Evolutionary conservation across 805 yeast genomes (phyloP).

Genomic region (Kazachstania viticola): DNA sequence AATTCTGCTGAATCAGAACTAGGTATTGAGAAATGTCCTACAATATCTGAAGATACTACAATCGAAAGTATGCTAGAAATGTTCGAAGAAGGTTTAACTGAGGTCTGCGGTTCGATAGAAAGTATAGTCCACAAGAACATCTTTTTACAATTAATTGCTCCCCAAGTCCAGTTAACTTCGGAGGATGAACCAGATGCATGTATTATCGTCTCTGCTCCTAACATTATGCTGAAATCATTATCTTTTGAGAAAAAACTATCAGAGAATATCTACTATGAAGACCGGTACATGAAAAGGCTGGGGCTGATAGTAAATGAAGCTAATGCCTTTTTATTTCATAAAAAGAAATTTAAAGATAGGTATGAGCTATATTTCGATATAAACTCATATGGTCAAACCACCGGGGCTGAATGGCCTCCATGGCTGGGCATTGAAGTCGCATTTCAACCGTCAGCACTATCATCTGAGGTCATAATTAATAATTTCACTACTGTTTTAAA

Average conservation of each 20-base stretch:
- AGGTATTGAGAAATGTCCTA: not conserved
- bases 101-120: slow-evolving; percentile 26
- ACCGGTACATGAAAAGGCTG: slow-evolving; percentile 49
- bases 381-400: slow-evolving; percentile 48
- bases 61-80: slow-evolving; percentile 8
- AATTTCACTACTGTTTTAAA: slow-evolving; percentile 52
- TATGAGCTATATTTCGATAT: slow-evolving; percentile 35
- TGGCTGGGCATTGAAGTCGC: slow-evolving; percentile 72
- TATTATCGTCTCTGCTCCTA: slow-evolving; percentile 62
- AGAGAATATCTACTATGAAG: slow-evolving; percentile 33
- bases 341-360: slow-evolving; percentile 33
- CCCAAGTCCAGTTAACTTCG: slow-evolving; percentile 67
- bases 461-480: slow-evolving; percentile 44
- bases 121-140: slow-evolving; percentile 41
- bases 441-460: slow-evolving; percentile 38
- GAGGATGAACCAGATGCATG: slow-evolving; percentile 43
- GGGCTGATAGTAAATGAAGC: slow-evolving; percentile 63
- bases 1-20: not conserved
- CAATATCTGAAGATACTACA: not conserved
- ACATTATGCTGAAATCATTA: slow-evolving; percentile 56
- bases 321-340: slow-evolving; percentile 55
- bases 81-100: slow-evolving; percentile 43
- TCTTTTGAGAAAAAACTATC: slow-evolving; percentile 41
- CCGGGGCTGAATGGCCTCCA: slow-evolving; percentile 63
- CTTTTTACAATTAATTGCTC: slow-evolving; percentile 57